Base-by-base conservation (phyloP, 768 basidiomycete species). In the Thelephora aurantiotincta region DNA sequence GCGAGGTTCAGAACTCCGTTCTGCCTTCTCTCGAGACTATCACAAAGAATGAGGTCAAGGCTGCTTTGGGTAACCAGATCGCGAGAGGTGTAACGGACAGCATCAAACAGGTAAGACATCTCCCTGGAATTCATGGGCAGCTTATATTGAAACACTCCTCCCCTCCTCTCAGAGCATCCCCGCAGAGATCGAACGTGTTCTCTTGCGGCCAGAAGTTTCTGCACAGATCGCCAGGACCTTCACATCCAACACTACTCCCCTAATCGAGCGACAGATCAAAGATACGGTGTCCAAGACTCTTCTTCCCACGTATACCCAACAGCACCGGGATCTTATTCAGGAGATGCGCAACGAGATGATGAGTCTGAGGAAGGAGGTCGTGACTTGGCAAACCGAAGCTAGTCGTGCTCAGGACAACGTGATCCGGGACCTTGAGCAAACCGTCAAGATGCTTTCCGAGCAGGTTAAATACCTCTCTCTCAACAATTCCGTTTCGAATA, bases 191-290 rank as follows among this genome's bases (percentile, higher is more conserved):
- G 86, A 89, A 61, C 79, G 83, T 54, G 61, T 90, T 35, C 68
- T 92, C 30, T 62, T 82, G 43, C 77, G 85, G 14, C 77, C 87
- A 2, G 84, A 87, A 54, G 74, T 92, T 48, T 77, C 82, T 7
- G 74, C 66, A 47, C 83, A 90, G 54, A 80, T 90, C 53, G 77
- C 88, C 2, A 78, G 78, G 50, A 74, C 82, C 16, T 70, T 92
- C 49, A 77, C 83, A 11, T 68, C 76, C 7, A 78, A 77, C 43
- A 64, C 91, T 51, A 80, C 79, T 3, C 89, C 88, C 11, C 60
- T 82, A 36, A 77, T 92, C 52, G 85, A 89, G 58, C 71, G 80
- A 50, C 82, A 88, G 55, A 77, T 92, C 59, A 88, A 86, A 66
- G 86, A 88, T 18, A 69, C 80, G 13, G 72, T 91, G 54, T 69